Conservation (phyloP, 202 grass and related monocot species). For the Digitaria exilis region DNA sequence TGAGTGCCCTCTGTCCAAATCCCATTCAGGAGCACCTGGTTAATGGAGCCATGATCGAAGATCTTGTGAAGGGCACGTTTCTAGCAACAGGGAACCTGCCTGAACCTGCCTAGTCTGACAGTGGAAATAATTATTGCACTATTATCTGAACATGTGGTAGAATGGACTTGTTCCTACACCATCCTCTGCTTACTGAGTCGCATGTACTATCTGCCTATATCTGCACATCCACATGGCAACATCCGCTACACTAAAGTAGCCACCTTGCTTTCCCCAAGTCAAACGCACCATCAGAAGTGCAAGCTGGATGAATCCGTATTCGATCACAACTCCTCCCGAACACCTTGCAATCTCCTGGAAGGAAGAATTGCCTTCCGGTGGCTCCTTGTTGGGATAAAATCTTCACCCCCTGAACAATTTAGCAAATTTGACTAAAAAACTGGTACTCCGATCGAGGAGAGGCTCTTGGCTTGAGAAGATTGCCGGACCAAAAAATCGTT, state of each 20-base stretch:
- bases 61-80: not conserved
- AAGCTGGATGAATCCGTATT: not conserved
- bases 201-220: not conserved
- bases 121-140: not conserved
- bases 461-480: not conserved
- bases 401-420: not conserved
- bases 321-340: not conserved
- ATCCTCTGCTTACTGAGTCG: not conserved
- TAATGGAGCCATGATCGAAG: not conserved
- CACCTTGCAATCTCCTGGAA: not conserved
- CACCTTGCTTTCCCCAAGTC: conserved; percentile 19
- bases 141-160: not conserved
- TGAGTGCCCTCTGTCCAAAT: too few relatives aligned
- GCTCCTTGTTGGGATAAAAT: too few relatives aligned
- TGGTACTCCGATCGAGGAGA: not conserved
- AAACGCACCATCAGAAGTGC: not conserved
- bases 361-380: not conserved
- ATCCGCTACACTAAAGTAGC: too few relatives aligned
- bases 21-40: not conserved
- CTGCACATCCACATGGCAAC: not conserved
- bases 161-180: not conserved
- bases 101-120: not conserved
- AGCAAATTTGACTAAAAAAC: not conserved
- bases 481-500: too few relatives aligned
- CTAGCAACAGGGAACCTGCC: too few relatives aligned